Percentiles rank a stretch among this genome's conserved stretches.
Evolutionary conservation across 371 early-diverging fungal genomes (phyloP).

Genomic region (Mucor piriformis): DNA sequence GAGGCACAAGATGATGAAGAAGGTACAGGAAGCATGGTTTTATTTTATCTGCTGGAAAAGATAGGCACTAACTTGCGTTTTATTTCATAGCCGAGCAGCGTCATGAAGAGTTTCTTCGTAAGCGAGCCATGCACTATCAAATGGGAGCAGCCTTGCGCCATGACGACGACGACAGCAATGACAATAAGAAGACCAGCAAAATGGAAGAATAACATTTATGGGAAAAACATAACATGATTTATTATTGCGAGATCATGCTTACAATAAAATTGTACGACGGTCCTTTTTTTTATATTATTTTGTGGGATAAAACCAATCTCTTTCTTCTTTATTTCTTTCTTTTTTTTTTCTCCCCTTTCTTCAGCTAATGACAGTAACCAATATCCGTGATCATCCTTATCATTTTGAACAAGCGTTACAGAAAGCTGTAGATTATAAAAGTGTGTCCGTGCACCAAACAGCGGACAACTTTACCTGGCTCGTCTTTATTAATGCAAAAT

Average conservation of each 20-base stretch:
- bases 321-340: conserved; percentile 1
- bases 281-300: neutral
- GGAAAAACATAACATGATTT: neutral
- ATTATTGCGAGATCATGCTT: neutral
- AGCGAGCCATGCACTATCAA: conserved; percentile 84
- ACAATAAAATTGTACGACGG: neutral
- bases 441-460: conserved; percentile 19
- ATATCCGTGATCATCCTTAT: conserved; percentile 46
- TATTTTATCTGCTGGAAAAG: neutral
- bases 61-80: too few species aligned
- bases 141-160: conserved; percentile 41
- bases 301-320: neutral
- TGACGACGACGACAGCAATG: conserved; percentile 30
- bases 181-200: conserved; percentile 11
- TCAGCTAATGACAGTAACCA: conserved; percentile 25
- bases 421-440: conserved; percentile 28
- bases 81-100: conserved; percentile 35
- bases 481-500: conserved; percentile 45
- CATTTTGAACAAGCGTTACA: conserved; percentile 43
- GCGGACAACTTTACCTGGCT: conserved; percentile 44
- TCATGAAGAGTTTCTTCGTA: conserved; percentile 70
- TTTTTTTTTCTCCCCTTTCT: conserved; percentile 5
- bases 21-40: neutral
- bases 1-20: conserved; percentile 44
- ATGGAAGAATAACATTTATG: conserved; percentile 6